Conservation (phyloP, 108 stramenopile species). For the Cyclotella sp. region DNA sequence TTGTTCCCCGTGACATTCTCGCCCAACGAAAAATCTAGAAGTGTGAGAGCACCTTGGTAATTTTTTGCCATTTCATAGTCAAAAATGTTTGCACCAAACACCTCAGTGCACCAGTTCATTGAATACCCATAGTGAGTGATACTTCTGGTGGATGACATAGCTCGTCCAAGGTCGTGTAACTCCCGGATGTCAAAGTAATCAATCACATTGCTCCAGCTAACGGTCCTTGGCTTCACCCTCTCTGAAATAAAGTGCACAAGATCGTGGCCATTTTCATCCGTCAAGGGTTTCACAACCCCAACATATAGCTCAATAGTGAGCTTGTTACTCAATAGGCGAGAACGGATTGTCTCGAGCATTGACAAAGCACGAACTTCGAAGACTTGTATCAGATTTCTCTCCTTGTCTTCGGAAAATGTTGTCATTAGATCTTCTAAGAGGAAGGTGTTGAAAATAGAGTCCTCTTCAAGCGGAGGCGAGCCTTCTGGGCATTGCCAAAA, state of each 20-base stretch:
- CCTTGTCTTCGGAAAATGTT: not conserved
- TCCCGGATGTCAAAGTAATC: conserved; percentile 1
- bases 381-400: not conserved
- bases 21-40: conserved; percentile 1
- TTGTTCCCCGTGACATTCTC: not conserved
- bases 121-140: conserved; percentile 7
- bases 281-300: not conserved
- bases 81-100: conserved; percentile 11
- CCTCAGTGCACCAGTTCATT: conserved; percentile 10
- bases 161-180: not conserved
- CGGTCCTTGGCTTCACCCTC: not conserved
- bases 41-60: not conserved
- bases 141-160: not conserved
- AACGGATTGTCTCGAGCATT: not conserved
- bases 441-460: conserved; percentile 9
- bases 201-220: conserved; percentile 11
- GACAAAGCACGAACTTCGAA: not conserved
- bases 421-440: not conserved
- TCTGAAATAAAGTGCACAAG: not conserved
- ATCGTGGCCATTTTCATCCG: not conserved
- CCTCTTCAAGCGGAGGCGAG: conserved; percentile 6
- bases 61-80: conserved; percentile 1
- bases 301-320: conserved; percentile 4
- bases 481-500: conserved; percentile 6
- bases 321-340: not conserved